Evolutionary conservation across 2,329 filamentous ascomycete genomes (phyloP), one percentile per base, ranked within the genome.

Genomic region (Colletotrichum endophyticum): DNA sequence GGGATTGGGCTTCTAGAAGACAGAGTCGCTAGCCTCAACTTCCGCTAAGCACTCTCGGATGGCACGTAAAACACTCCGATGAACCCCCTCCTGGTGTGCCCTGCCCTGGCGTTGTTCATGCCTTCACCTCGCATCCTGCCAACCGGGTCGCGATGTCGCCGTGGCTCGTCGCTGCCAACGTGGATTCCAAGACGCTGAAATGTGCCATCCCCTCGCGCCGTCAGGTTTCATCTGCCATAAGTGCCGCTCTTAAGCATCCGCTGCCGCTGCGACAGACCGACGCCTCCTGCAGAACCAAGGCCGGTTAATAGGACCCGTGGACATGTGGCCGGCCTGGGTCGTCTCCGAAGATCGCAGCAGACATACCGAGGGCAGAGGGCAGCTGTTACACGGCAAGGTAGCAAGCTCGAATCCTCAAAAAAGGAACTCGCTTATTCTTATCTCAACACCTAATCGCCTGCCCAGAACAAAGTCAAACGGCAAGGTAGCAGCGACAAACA

Each of bases 141-240:
- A 68, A 28, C 44, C 28, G 66, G 66, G 44, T 36, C 34, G 57
- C 13, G 56, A 70, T 49, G 19, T 44, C 27, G 34, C 67, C 49
- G 36, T 62, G 11, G 34, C 62, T 13, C 8, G 16, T 49, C 28
- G 25, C 25, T 28, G 27, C 28, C 34, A 62, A 30, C 27, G 25
- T 49, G 32, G 32, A 16, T 39, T 59, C 34, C 67, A 44, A 67
- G 62, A 57, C 36, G 56, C 25, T 25, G 28, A 30, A 53, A 34
- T 75, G 61, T 61, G 72, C 34, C 61, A 39, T 53, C 22, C 72
- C 66, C 59, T 71, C 49, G 67, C 34, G 27, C 44, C 61, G 39
- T 27, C 25, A 56, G 69, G 73, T 72, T 75, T 72, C 69, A 68
- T 30, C 73, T 36, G n/a, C 22, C 34, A 63, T 73, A 68, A 53